phyloP scores from a whole-genome alignment of 2,329 filamentous ascomycete genomes.

The Colletotrichum tropicicola region DNA sequence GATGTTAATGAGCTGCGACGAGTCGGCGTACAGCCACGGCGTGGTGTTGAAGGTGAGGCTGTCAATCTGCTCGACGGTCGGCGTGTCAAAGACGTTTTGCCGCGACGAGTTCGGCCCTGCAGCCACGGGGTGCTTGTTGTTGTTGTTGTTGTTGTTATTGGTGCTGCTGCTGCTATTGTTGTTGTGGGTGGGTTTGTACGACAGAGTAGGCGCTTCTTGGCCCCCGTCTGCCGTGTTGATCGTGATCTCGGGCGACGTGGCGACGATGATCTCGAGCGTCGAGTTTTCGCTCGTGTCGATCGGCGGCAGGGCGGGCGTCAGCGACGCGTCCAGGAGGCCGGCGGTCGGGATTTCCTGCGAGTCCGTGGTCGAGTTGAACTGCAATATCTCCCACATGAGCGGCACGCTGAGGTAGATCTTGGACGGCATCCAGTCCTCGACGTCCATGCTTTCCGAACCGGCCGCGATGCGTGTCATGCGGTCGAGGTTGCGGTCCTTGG shows the following conservation, averaged over 20 bases:
- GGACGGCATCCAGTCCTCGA: conserved; percentile 61
- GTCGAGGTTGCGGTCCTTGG: conserved; percentile 58
- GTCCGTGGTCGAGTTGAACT: conserved; percentile 53
- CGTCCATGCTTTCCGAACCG: conserved; percentile 55
- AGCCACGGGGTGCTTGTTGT: too few species aligned
- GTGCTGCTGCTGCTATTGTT: too few species aligned
- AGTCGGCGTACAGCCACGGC: conserved; percentile 53
- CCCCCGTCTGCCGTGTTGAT: conserved; percentile 62
- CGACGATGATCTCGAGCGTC: conserved; percentile 58
- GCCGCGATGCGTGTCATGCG: conserved; percentile 59
- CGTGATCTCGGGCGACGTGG: conserved; percentile 59
- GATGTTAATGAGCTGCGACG: conserved; percentile 47
- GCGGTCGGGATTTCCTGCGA: conserved; percentile 44
- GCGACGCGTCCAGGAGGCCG: conserved; percentile 52
- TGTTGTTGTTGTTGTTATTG: too few species aligned
- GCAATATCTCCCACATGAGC: conserved; percentile 62
- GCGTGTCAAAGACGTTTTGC: conserved; percentile 38
- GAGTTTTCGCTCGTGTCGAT: conserved; percentile 46
- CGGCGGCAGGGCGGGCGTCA: conserved; percentile 41
- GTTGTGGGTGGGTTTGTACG: conserved; percentile 38
- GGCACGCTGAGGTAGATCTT: conserved; percentile 61
- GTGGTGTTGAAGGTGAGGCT: conserved; percentile 50
- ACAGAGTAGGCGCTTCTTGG: conserved; percentile 54
- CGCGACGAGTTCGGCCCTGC: not conserved
- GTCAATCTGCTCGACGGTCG: conserved; percentile 43